Evolutionary conservation across 106 monocot species (phyloP).

Genomic region (Phalaenopsis aphrodite): DNA sequence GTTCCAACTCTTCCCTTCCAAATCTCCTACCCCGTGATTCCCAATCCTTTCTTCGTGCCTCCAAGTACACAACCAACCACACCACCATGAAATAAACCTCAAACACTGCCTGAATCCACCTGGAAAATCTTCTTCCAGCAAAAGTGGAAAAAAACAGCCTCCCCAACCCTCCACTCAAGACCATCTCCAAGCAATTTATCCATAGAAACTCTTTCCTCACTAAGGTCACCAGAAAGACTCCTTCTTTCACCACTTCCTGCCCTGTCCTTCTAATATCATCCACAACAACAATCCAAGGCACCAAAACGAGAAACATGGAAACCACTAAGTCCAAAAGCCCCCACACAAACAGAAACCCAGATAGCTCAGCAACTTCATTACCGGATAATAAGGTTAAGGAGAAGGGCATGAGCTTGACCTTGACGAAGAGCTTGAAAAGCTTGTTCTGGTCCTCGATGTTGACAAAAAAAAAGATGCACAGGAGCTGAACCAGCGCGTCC

Average conservation of each 20-base stretch:
- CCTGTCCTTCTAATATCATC: conserved; percentile 33
- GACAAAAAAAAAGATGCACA: conserved; percentile 52
- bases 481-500: conserved; percentile 53
- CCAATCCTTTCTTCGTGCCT: conserved; percentile 35
- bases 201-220: conserved; percentile 27
- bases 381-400: conserved; percentile 29
- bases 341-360: conserved; percentile 49
- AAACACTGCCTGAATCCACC: conserved; percentile 25
- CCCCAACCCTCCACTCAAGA: conserved; percentile 44
- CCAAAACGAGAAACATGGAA: conserved; percentile 30
- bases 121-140: conserved; percentile 35
- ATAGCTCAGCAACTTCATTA: conserved; percentile 13
- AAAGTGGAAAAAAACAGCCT: conserved; percentile 19
- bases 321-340: conserved; percentile 35
- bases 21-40: conserved; percentile 40
- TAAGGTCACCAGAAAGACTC: conserved; percentile 28
- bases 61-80: conserved; percentile 56
- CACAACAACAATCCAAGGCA: conserved; percentile 50
- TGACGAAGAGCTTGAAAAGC: conserved; percentile 56
- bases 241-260: conserved; percentile 43
- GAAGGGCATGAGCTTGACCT: conserved; percentile 62
- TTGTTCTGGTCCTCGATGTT: conserved; percentile 34
- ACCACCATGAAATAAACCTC: conserved; percentile 83
- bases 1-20: conserved; percentile 47
- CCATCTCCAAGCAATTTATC: conserved; percentile 46